Evolutionary conservation across 768 basidiomycete species (phyloP).

Genomic region (Trametes meyenii): DNA sequence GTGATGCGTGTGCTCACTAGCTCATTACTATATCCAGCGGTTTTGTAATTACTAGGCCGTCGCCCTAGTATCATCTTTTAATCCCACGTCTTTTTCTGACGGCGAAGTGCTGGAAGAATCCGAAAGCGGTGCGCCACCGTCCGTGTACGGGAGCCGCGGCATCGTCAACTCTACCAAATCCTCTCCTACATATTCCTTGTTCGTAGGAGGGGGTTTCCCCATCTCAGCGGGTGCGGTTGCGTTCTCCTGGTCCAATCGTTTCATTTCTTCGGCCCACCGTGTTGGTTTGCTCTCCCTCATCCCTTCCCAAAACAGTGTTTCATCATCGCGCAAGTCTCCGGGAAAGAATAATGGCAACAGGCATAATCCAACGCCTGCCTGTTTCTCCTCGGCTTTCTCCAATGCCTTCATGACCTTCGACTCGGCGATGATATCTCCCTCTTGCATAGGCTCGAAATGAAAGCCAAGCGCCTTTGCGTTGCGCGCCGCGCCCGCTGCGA

Average conservation of each 20-base stretch:
- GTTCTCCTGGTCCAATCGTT: background rate
- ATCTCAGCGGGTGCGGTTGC: too few relatives aligned
- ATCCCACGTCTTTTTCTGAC: too few relatives aligned
- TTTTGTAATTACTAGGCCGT: too few relatives aligned
- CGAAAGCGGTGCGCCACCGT: too few relatives aligned
- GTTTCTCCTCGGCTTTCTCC: constrained; percentile 16
- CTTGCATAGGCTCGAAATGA: constrained; percentile 20
- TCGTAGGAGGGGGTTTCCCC: too few relatives aligned
- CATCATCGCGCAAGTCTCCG: constrained; percentile 21
- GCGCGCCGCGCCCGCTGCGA: constrained; percentile 29
- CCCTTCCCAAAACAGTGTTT: constrained; percentile 14
- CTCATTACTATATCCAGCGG: too few relatives aligned
- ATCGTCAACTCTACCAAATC: too few relatives aligned
- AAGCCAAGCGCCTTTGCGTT: constrained; percentile 28
- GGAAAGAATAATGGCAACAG: constrained; percentile 28
- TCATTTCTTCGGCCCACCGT: background rate
- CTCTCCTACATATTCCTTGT: too few relatives aligned
- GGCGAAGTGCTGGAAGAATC: too few relatives aligned
- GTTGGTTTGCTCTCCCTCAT: constrained; percentile 7
- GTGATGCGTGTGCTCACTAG: too few relatives aligned
- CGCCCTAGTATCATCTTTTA: too few relatives aligned
- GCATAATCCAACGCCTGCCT: constrained; percentile 20
- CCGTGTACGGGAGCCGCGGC: too few relatives aligned
- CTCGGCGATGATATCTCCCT: constrained; percentile 13
- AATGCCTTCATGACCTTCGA: constrained; percentile 26